Evolutionary conservation across 352 stramenopile genomes (phyloP).

Genomic region (Phytophthora meadii): DNA sequence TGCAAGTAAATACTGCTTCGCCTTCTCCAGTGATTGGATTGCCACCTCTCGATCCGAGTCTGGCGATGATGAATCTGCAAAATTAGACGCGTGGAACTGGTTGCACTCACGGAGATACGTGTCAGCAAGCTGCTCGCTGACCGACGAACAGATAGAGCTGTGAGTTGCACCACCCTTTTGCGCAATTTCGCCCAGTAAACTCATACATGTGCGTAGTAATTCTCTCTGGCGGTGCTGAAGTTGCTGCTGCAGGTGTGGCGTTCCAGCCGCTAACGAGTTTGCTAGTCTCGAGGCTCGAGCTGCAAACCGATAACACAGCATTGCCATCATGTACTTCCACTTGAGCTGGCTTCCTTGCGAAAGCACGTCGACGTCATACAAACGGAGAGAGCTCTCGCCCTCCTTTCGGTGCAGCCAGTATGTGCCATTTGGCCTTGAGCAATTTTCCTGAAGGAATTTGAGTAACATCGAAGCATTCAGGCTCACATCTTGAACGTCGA

Average conservation of each 20-base stretch:
- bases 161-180: conserved; percentile 64
- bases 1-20: conserved; percentile 68
- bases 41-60: conserved; percentile 27
- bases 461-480: conserved; percentile 89
- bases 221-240: conserved; percentile 80
- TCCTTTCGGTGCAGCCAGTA: conserved; percentile 87
- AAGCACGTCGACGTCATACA: conserved; percentile 87
- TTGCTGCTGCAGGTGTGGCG: conserved; percentile 64
- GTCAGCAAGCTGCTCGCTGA: conserved; percentile 84
- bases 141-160: conserved; percentile 80
- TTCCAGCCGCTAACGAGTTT: conserved; percentile 62
- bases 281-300: conserved; percentile 71
- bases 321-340: conserved; percentile 93
- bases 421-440: conserved; percentile 79
- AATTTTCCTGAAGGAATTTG: conserved; percentile 89
- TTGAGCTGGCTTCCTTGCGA: conserved; percentile 87
- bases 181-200: conserved; percentile 74
- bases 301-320: conserved; percentile 89
- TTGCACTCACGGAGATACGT: conserved; percentile 78
- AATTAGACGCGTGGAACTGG: conserved; percentile 26
- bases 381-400: conserved; percentile 76
- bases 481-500: conserved; percentile 88
- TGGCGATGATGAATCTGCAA: conserved; percentile 7
- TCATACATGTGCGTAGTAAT: conserved; percentile 78
- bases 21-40: conserved; percentile 51